Conservation (phyloP, 2,329 filamentous ascomycete genomes). For the Calonectria leucothoes region DNA sequence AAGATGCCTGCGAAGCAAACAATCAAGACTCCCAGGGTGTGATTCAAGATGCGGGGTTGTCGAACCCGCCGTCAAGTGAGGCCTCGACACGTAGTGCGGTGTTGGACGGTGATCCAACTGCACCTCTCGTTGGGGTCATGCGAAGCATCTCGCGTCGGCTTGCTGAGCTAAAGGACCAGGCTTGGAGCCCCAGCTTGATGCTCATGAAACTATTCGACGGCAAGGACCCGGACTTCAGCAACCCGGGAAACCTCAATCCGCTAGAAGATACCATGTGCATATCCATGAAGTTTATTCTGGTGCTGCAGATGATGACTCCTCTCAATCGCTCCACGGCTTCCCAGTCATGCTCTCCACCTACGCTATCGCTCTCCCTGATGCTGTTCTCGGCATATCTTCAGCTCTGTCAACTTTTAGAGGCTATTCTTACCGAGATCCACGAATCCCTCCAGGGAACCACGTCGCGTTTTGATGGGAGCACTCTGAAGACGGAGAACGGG, state of each 20-base stretch:
- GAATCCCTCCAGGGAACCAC: not conserved
- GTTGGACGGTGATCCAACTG: not conserved
- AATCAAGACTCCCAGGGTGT: not conserved
- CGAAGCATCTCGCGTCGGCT: not conserved
- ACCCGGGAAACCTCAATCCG: not conserved
- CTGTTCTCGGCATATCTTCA: not conserved
- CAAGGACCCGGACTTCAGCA: not conserved
- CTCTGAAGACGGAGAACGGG: not conserved
- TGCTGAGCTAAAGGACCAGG: not conserved
- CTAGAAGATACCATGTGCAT: constrained; percentile 1
- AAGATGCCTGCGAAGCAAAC: not conserved
- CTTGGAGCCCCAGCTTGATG: not conserved
- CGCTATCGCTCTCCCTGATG: not conserved
- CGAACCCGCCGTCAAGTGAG: not conserved
- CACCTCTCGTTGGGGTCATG: not conserved
- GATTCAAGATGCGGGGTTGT: not conserved
- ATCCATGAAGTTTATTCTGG: not conserved
- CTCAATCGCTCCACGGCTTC: not conserved
- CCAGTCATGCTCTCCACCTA: not conserved
- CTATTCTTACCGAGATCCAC: not conserved
- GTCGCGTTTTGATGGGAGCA: not conserved
- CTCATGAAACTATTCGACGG: not conserved
- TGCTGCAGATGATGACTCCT: constrained; percentile 1
- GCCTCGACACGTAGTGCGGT: not conserved
- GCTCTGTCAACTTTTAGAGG: not conserved